Base-by-base conservation (phyloP, 2,329 filamentous ascomycete genomes). In the Penicillium sp. region DNA sequence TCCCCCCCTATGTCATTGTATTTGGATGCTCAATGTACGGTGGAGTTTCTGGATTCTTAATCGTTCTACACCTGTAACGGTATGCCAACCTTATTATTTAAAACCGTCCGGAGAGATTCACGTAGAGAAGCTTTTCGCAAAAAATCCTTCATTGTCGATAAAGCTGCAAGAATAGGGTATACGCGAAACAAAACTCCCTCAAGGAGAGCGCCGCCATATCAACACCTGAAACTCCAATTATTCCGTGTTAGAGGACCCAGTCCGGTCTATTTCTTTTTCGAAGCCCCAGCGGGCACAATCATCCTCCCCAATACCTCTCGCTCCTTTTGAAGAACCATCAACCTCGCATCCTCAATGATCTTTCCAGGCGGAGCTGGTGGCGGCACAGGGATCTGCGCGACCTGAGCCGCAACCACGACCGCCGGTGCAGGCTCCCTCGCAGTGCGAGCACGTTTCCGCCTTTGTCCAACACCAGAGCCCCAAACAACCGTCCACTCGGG, bases 401-500 rank as follows among this genome's bases (percentile, higher is more conserved):
- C 63, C 45, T 63, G 65, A 48, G 58, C 62, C 42, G 58, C 65
- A 58, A 56, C 55, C 10, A 64, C 57, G 58, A 65, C 65, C 49
- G 61, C 66, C 28, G 55, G 53, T 52, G 63, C 63, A 45, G 66
- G 54, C 25, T 49, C 55, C 40, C 64, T 71, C 16, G 62, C 65
- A 82, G 80, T 66, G 81, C 66, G 60, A 14, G 66, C 67, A 49
- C 75, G 70, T 26, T 73, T 73, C 52, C 75, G 70, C 58, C 74
- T 69, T 65, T 78, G 71, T 19, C 74, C 75, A 46, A 70, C 79
- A 28, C 88, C 88, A 59, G 85, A 84, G 0, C 89, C 88, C 75
- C 86, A 92, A 25, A 92, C 79, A 5, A 93, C 89, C 0, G 87
- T 89, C 72, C 85, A 87, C 61, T 92, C 89, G 0, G 85, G 84